Evolutionary conservation across 2,329 filamentous ascomycete species (phyloP), one percentile per base, ranked within the genome.

Genomic region (Paecilomyces formosus): DNA sequence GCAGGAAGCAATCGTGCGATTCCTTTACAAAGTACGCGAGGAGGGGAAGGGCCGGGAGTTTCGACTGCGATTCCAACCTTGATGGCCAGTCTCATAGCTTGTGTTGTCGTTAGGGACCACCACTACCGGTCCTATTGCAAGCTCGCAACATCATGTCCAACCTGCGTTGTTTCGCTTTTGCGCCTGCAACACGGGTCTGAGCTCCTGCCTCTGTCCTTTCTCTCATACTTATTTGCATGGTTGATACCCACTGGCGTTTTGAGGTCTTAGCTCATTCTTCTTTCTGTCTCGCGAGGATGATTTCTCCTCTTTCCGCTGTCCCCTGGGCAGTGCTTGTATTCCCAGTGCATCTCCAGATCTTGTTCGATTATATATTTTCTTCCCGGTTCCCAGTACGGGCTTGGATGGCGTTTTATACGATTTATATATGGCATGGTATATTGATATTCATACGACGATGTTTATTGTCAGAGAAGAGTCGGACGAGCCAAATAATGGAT

Each of bases 11-110:
- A 77, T 79, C 60, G 77, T 77, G n/a, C 65, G 73, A 58, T 79
- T 79, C 61, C 61, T 78, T 57, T 79, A 79, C 62, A 78, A 78
- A 51, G 76, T 79, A n/a, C 74, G 75, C n/a, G 75, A 79, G 61
- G 75, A 76, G 57, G 68, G 74, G 26, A 69, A 70, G 53, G 75
- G 74, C 30, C 66, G 72, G 35, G 72, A 76, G 55, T 78, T 78
- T 54, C 69, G 75, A 28, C 57, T 76, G 61, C 65, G 74, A 57
- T 78, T 78, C 63, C 73, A 75, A 63, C 75, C 75, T 31, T 77
- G 65, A 63, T 15, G 51, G 33, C 39, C 22, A 45, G 30, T 3
- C 55, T 18, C n/a, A 52, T 13, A 26, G 15, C 35, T 52, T 52
- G 18, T n/a, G 22, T 52, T 28, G 6, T 45, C n/a, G 18, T 21